Conservation (phyloP, 257 asterid species). For the Rauvolfia tetraphylla region DNA sequence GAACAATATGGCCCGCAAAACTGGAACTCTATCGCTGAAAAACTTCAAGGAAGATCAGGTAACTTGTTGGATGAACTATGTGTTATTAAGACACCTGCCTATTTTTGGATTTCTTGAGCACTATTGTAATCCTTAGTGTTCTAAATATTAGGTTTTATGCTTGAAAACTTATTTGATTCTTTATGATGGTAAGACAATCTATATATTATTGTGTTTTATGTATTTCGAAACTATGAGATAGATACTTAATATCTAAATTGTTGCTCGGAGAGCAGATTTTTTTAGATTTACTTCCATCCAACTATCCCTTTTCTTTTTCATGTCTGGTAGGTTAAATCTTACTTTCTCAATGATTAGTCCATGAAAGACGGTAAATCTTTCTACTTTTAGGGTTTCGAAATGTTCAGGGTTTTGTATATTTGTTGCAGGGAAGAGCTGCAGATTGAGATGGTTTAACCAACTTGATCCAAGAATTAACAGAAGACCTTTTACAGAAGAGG, state of each 20-base stretch:
- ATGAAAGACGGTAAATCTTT: not conserved
- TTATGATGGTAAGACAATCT: no score
- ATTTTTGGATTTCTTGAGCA: not conserved
- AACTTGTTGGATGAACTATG: not conserved
- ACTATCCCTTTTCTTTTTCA: not conserved
- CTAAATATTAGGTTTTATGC: slow-evolving; percentile 17
- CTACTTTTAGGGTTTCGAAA: not conserved
- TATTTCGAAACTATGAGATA: not conserved
- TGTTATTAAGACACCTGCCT: not conserved
- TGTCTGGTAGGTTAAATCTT: not conserved
- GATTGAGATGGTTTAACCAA: slow-evolving; percentile 95
- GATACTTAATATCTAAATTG: not conserved
- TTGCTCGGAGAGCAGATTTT: not conserved
- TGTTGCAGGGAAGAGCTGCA: slow-evolving; percentile 78
- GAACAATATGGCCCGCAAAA: slow-evolving; percentile 85
- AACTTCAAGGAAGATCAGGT: slow-evolving; percentile 97
- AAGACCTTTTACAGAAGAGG: slow-evolving; percentile 83
- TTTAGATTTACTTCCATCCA: no score
- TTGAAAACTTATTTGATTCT: not conserved
- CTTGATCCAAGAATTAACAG: slow-evolving; percentile 92
- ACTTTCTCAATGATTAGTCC: not conserved
- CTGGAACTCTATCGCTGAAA: slow-evolving; percentile 96
- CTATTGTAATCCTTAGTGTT: not conserved
- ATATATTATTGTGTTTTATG: not conserved
- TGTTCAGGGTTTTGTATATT: not conserved